A percentile compares a stretch with the other conserved stretches of the same genome.
These are phyloP conservation scores for Eucalyptus paniculata DNA, from an alignment of 345 rosid genomes.

Conservation along the genomic window DNA sequence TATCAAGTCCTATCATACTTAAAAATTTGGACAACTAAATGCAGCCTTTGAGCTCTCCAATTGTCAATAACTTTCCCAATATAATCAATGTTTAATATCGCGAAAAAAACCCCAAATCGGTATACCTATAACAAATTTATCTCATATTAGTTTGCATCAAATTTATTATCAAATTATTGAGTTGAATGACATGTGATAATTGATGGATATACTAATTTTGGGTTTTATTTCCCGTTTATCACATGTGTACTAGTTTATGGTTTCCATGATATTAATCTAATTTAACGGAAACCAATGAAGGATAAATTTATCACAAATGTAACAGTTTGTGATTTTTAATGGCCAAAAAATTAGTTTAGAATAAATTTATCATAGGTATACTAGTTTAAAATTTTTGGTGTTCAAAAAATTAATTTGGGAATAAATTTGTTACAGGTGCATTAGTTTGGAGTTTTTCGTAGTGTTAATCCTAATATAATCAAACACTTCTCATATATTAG, in stretches of 20 bases:
- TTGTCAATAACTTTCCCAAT: background rate
- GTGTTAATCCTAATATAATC: background rate
- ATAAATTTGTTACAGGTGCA: fast-evolving
- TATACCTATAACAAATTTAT: fast-evolving
- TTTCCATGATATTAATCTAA: no score
- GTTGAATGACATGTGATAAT: no score
- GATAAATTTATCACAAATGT: no score
- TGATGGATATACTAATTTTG: background rate
- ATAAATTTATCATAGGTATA: no score
- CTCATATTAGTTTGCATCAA: no score
- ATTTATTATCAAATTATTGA: no score
- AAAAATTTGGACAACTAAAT: no score
- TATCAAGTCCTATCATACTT: no score
- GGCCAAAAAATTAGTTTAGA: fast-evolving
- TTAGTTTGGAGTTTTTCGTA: fast-evolving
- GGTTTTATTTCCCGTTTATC: no score
- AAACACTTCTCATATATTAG: background rate
- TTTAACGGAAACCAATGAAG: fast-evolving
- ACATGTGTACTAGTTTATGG: background rate
- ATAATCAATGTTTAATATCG: background rate
- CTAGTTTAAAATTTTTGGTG: fast-evolving
- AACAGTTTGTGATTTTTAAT: no score
- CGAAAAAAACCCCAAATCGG: fast-evolving
- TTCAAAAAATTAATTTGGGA: no score
- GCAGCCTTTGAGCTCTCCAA: background rate